phyloP scores from a whole-genome alignment of 2,329 filamentous ascomycete genomes.

The Fusarium drepaniforme region DNA sequence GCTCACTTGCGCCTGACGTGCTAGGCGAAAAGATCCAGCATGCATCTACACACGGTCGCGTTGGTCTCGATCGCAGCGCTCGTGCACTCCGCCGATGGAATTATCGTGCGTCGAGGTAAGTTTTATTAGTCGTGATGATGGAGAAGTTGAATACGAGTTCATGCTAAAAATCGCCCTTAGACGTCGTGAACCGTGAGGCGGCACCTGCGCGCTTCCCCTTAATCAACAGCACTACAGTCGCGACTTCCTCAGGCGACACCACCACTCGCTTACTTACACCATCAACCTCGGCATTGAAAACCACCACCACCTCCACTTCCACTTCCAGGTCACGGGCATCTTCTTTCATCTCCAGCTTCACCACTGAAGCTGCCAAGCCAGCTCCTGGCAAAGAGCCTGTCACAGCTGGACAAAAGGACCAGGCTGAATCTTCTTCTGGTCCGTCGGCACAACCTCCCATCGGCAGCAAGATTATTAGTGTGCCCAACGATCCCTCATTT shows the following conservation, averaged over 20 bases:
- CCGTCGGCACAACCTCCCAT: not conserved
- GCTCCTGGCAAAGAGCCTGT: not conserved
- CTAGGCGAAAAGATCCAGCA: conserved; percentile 24
- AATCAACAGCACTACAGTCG: conserved; percentile 24
- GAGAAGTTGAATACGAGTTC: not conserved
- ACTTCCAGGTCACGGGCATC: not conserved
- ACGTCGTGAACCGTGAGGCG: conserved; percentile 14
- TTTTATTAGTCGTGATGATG: not conserved
- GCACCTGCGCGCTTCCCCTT: conserved; percentile 24
- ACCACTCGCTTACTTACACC: conserved; percentile 27
- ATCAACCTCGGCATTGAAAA: conserved; percentile 1
- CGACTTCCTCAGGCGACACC: conserved; percentile 17
- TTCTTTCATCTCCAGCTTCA: not conserved
- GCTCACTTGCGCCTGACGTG: conserved; percentile 6
- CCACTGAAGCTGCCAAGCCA: not conserved
- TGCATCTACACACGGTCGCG: conserved; percentile 32
- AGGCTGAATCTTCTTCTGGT: not conserved
- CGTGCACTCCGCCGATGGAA: conserved; percentile 23
- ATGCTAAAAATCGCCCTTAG: conserved; percentile 21
- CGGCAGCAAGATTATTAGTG: not conserved
- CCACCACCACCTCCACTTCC: not conserved
- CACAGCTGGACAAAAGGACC: not conserved
- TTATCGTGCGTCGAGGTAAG: conserved; percentile 36
- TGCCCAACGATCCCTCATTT: not conserved
- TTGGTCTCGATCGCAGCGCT: conserved; percentile 35